Base-by-base conservation (phyloP, 148 eudicot genomes). In the Amaranthus palmeri region DNA sequence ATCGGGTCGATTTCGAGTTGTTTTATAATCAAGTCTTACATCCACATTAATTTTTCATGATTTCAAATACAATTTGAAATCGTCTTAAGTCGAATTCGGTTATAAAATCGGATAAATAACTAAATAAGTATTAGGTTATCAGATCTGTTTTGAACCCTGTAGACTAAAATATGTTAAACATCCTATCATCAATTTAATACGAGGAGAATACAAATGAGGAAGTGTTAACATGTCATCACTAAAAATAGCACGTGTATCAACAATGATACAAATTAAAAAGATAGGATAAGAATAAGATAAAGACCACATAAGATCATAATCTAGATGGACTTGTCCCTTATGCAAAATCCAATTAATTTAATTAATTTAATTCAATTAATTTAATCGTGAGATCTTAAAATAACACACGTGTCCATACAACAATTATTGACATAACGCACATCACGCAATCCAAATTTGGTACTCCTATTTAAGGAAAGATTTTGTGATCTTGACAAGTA, bases 341-440 rank as follows among this genome's bases (percentile, higher is more conserved):
- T 10, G 47, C 67, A 64, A 64, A 64, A n/a, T 56, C 14, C 8
- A 15, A 3, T 4, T 25, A 25, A 7, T 46, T 13, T n/a, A 15
- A 3, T 4, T 25, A 25, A 7, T 46, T 13, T n/a, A 12, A 8
- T 49, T 13, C 43, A 62, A 43, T 44, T 62, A 62, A 43, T 44
- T 62, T 14, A 7, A 46, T 46, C 18, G 7, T 61, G 12, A 7
- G 3, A 65, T 8, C 40, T 53, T 46, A 15, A 65, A n/a, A 12
- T n/a, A 7, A 65, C 14, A 46, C 53, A 15, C 71, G 71, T 53
- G 71, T 53, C 25, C 45, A 53, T 41, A 59, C 25, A 57, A 58
- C 55, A 71, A 71, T 71, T 57, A 71, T 71, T 47, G 73, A 11
- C 10, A 57, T 36, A 51, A 47, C 48, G 42, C 65, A 1, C 10